Base-by-base conservation (phyloP, 306 rosid genomes). In the Rosa persica region DNA sequence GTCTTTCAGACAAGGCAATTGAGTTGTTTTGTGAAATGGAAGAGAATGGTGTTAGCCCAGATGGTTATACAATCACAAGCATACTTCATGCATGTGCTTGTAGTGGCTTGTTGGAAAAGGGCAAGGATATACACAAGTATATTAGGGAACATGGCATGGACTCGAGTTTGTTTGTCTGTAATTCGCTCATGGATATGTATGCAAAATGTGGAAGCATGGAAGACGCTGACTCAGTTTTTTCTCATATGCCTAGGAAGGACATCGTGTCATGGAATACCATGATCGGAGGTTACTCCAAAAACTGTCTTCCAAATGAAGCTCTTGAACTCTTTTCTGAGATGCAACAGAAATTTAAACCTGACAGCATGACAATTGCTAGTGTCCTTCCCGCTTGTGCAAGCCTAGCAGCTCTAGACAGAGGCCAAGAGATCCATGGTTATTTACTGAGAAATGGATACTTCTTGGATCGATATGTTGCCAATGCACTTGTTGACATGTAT, bases 161-260 rank as follows among this genome's bases (percentile, higher is more conserved):
- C 64, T 83, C 73, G 0, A 74, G 72, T 83, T 79, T 87, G 70
- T 86, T 82, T 67, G 86, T 90, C 38, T 85, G 89, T 76, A 93
- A 93, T 84, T 88, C 96, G 82, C 96, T 93, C 68, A 82, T 85
- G 91, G 92, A 93, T 82, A 93, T 90, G 96, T 89, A 89, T 83
- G 93, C 94, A 60, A 93, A 91, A 86, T 90, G 96, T 75, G 90
- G 97, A 76, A 86, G 89, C 85, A 87, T 89, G 91, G 88, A 84
- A 69, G 94, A 93, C 48, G 96, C 97, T 80, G 79, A 72, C 77
- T 71, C 44, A 23, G 81, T 93, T 65, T 88, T 93, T 77, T 86
- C 87, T 78, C 77, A 66, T 77, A 83, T 86, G 77, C 86, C 75
- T 16, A 49, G 72, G 47, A 90, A 87, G 86, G 92, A 90, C 60